phyloP scores from a whole-genome alignment of 805 yeast genomes.

The Candida nemodendra region DNA sequence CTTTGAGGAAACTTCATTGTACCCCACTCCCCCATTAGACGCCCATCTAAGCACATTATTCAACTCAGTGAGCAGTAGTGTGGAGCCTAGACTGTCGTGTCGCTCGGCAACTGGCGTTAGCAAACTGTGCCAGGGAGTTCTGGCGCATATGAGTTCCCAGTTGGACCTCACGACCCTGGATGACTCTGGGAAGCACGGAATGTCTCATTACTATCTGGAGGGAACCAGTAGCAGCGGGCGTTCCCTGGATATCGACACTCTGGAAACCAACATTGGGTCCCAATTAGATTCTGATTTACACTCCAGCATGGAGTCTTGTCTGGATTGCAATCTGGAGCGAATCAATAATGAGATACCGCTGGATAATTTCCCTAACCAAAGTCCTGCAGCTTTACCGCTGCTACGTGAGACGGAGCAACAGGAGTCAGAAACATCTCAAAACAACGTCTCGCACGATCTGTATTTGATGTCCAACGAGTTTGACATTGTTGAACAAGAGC shows the following conservation, averaged over 20 bases:
- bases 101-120: background rate
- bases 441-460: conserved; percentile 1
- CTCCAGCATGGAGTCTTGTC: background rate
- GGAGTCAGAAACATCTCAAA: background rate
- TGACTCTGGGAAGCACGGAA: background rate
- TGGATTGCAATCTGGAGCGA: background rate
- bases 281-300: background rate
- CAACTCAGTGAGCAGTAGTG: background rate
- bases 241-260: conserved; percentile 3
- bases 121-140: background rate
- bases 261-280: too few relatives aligned
- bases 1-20: conserved; percentile 11
- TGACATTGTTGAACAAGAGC: background rate
- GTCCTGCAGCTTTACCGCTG: background rate
- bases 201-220: conserved; percentile 14
- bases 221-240: background rate
- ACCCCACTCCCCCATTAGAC: conserved; percentile 17
- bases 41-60: conserved; percentile 9
- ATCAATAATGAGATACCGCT: background rate
- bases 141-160: background rate
- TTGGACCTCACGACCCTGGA: background rate
- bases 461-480: conserved; percentile 2
- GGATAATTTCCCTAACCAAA: background rate
- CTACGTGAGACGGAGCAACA: background rate
- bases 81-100: conserved; percentile 4